These are phyloP conservation scores for Monosporascus sp. DNA, from an alignment of 2,329 filamentous ascomycete species.

Conservation along the genomic window DNA sequence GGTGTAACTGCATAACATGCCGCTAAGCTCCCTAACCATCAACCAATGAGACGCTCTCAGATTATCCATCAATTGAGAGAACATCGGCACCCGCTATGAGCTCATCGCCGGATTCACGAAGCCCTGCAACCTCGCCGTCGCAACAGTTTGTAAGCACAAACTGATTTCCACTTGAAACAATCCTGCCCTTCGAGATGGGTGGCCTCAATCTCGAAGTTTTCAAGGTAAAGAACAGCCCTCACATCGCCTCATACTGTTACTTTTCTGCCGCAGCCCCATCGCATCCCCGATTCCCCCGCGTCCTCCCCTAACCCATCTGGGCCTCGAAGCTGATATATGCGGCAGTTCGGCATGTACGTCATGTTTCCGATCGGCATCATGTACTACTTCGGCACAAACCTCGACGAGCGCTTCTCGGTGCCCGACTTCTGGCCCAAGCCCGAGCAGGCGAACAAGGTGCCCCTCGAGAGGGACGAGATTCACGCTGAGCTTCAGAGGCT, in stretches of 20 bases:
- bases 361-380: slow-evolving; percentile 98
- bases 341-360: slow-evolving; percentile 94
- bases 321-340: slow-evolving; percentile 4
- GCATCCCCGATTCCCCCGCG: background rate
- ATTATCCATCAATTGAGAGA: background rate
- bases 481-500: slow-evolving; percentile 72
- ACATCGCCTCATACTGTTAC: background rate
- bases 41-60: background rate
- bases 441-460: slow-evolving; percentile 70
- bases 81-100: background rate
- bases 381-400: slow-evolving; percentile 99
- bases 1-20: too few relatives aligned
- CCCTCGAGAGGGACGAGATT: slow-evolving; percentile 77
- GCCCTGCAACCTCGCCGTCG: background rate
- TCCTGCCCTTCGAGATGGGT: slow-evolving; percentile 49
- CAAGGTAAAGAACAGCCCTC: slow-evolving; percentile 56
- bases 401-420: slow-evolving; percentile 85
- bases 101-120: background rate
- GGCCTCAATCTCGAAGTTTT: slow-evolving; percentile 91
- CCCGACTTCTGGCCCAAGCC: slow-evolving; percentile 90
- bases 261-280: background rate
- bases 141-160: background rate
- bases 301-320: background rate
- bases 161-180: background rate
- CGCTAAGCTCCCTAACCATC: background rate